Evolutionary conservation across 768 basidiomycete genomes (phyloP).

Genomic region (Pleurotus platypus): DNA sequence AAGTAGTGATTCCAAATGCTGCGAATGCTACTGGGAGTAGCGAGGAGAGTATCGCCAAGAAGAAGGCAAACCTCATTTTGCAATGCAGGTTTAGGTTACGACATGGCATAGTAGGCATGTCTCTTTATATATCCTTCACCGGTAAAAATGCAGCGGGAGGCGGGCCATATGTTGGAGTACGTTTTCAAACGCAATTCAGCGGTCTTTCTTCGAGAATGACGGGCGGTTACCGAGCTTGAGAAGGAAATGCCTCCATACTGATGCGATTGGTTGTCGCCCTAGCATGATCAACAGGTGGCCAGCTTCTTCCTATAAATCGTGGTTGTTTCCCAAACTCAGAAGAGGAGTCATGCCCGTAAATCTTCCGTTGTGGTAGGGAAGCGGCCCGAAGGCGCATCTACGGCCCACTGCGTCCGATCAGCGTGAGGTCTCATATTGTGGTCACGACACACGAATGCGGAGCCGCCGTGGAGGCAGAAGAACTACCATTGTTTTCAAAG

Average conservation of each 20-base stretch:
- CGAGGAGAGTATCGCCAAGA: slow-evolving; percentile 19
- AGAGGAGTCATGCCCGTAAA: not conserved
- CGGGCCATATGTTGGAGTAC: not conserved
- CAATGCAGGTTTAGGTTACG: not conserved
- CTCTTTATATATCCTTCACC: slow-evolving; percentile 6
- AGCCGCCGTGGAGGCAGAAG: too few species aligned
- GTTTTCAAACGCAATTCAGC: not conserved
- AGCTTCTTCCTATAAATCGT: not conserved
- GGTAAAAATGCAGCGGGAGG: not conserved
- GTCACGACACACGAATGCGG: too few species aligned
- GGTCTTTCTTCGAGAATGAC: slow-evolving; percentile 6
- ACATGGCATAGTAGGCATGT: not conserved
- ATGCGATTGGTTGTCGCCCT: not conserved
- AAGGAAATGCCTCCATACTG: not conserved
- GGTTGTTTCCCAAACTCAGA: not conserved
- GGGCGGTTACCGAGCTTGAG: not conserved
- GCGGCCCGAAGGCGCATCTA: not conserved
- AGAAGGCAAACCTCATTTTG: slow-evolving; percentile 17
- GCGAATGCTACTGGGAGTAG: slow-evolving; percentile 32
- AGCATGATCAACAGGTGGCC: not conserved
- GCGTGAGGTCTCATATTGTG: too few species aligned
- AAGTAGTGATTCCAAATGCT: slow-evolving; percentile 43
- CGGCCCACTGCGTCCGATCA: not conserved
- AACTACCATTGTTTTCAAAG: too few species aligned
- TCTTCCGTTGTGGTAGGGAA: not conserved